Percentiles rank a stretch among this genome's conserved stretches.
Evolutionary conservation across 2,329 filamentous ascomycete genomes (phyloP).

Genomic region (Pseudogymnoascus pannorum): DNA sequence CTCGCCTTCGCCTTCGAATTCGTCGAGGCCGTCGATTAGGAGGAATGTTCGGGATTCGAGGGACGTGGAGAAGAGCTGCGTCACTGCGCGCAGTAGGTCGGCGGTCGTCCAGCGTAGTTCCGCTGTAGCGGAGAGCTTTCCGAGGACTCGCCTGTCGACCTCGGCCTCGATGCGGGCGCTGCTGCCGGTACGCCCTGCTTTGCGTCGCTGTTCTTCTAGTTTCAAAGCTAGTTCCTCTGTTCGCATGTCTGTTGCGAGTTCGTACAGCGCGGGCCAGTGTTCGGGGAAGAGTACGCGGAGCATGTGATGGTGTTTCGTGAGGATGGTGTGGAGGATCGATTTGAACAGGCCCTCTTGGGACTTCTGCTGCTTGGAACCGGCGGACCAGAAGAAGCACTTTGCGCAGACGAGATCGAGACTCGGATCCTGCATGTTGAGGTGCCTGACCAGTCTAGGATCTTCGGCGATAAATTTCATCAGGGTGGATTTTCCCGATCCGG

Average conservation of each 20-base stretch:
- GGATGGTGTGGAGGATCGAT: conserved; percentile 16
- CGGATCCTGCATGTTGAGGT: neutral
- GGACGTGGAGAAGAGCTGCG: neutral
- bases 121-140: no score
- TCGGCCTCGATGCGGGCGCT: no score
- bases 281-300: no score
- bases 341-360: conserved; percentile 20
- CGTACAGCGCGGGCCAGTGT: no score
- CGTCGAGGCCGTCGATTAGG: conserved; percentile 19
- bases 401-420: neutral
- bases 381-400: conserved; percentile 21
- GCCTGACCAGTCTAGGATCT: neutral
- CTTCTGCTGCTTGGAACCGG: conserved; percentile 20
- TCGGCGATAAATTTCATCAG: conserved; percentile 33
- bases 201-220: no score
- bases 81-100: no score
- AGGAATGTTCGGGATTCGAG: conserved; percentile 12
- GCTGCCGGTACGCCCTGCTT: no score
- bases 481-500: conserved; percentile 39
- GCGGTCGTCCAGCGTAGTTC: no score
- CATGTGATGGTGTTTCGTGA: no score
- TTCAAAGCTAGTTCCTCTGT: no score
- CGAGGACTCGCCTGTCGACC: no score
- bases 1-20: conserved; percentile 16
- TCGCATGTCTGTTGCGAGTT: neutral